phyloP scores from a whole-genome alignment of 371 early-diverging fungal species.

The Rhizomucor pusillus region DNA sequence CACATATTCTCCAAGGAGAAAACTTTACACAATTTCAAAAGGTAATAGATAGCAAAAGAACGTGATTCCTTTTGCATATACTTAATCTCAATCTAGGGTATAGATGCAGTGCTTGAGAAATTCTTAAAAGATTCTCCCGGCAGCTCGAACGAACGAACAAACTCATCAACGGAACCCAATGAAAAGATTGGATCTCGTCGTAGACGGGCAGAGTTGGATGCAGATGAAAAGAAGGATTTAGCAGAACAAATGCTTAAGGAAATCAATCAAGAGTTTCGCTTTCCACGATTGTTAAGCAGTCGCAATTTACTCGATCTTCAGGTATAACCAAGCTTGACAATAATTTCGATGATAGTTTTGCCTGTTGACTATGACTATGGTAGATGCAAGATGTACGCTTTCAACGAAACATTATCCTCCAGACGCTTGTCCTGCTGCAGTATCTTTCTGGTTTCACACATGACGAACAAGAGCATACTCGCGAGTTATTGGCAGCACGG shows the following conservation, averaged over 20 bases:
- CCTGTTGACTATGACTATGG: too few species aligned
- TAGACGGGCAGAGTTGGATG: slow-evolving; percentile 12
- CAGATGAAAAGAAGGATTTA: slow-evolving; percentile 26
- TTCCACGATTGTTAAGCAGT: slow-evolving; percentile 76
- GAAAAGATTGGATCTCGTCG: slow-evolving; percentile 8
- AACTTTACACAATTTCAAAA: slow-evolving; percentile 35
- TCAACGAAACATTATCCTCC: too few species aligned
- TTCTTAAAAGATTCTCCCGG: slow-evolving; percentile 40
- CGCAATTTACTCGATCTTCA: slow-evolving; percentile 68
- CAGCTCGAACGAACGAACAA: slow-evolving; percentile 17
- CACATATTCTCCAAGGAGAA: slow-evolving; percentile 28
- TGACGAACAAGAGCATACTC: too few species aligned
- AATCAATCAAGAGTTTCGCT: slow-evolving; percentile 53
- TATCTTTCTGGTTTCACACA: too few species aligned
- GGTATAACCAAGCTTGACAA: slow-evolving; percentile 36
- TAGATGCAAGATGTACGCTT: too few species aligned
- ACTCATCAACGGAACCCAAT: slow-evolving; percentile 1
- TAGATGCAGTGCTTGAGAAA: slow-evolving; percentile 30
- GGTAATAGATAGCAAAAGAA: slow-evolving; percentile 14
- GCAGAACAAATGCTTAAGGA: slow-evolving; percentile 30
- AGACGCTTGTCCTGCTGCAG: too few species aligned
- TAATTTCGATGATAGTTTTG: too few species aligned
- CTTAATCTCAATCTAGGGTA: slow-evolving; percentile 15
- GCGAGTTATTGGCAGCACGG: too few species aligned
- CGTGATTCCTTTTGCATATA: not conserved